These are phyloP conservation scores for Macrolepiota fuliginosa DNA, from an alignment of 768 basidiomycete species.

Conservation along the genomic window DNA sequence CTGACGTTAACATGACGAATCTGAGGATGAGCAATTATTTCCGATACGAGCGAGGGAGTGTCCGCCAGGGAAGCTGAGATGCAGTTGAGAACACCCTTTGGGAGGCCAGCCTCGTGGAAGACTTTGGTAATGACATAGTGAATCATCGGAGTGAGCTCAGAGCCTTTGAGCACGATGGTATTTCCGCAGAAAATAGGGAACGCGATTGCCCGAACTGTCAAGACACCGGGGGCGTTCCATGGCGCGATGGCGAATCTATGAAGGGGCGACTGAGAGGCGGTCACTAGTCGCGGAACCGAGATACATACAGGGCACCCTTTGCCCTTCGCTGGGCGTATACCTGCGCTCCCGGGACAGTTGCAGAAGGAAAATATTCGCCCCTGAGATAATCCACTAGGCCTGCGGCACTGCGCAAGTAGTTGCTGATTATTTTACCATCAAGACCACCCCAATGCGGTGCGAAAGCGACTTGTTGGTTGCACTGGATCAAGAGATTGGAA, in stretches of 20 bases:
- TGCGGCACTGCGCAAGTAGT: conserved; percentile 30
- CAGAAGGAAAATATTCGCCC: conserved; percentile 43
- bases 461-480: conserved; percentile 32
- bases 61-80: conserved; percentile 43
- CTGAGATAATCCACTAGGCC: conserved; percentile 33
- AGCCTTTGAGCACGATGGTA: conserved; percentile 51
- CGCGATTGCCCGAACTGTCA: conserved; percentile 43
- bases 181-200: conserved; percentile 54
- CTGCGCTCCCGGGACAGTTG: conserved; percentile 37
- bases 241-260: conserved; percentile 50
- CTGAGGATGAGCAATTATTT: conserved; percentile 53
- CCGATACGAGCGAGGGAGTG: conserved; percentile 41
- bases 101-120: conserved; percentile 58
- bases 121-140: conserved; percentile 45
- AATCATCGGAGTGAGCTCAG: conserved; percentile 47
- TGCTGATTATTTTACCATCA: conserved; percentile 24
- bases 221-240: conserved; percentile 51
- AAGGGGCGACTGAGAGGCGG: background rate
- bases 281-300: background rate
- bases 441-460: conserved; percentile 22
- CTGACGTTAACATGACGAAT: conserved; percentile 53
- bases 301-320: conserved; percentile 49
- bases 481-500: conserved; percentile 28
- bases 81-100: conserved; percentile 57
- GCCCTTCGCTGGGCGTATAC: conserved; percentile 46